Percentiles rank a stretch among this genome's conserved stretches.
Conservation (phyloP, 2,329 filamentous ascomycete genomes). For the Alternaria sp. region DNA sequence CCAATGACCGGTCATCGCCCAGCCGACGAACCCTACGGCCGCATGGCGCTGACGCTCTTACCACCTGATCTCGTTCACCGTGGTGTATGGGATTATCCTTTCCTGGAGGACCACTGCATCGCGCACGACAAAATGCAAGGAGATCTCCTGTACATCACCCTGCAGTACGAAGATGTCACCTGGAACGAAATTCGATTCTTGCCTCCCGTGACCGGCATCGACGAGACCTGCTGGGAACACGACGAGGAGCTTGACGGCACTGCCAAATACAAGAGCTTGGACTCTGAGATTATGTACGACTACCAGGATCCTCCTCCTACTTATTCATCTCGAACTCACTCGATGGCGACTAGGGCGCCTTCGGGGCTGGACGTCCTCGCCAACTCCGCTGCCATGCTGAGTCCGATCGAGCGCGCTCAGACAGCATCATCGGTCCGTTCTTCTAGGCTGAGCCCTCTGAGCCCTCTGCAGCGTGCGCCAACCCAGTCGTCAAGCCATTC, state of each 20-base stretch:
- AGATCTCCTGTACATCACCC: slow-evolving; percentile 49
- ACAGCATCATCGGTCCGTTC: slow-evolving; percentile 24
- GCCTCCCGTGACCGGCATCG: slow-evolving; percentile 37
- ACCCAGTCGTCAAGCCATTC: slow-evolving; percentile 27
- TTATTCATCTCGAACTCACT: slow-evolving; percentile 51
- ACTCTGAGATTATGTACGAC: slow-evolving; percentile 52
- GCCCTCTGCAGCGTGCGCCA: slow-evolving; percentile 17
- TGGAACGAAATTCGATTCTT: slow-evolving; percentile 50
- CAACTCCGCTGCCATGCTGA: slow-evolving; percentile 45
- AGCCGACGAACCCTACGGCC: slow-evolving; percentile 46
- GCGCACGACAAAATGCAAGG: slow-evolving; percentile 52
- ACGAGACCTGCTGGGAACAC: slow-evolving; percentile 48
- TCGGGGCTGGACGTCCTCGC: slow-evolving; percentile 48
- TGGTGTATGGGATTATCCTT: slow-evolving; percentile 49
- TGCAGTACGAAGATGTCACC: slow-evolving; percentile 49
- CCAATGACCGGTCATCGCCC: slow-evolving; percentile 49
- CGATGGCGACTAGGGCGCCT: slow-evolving; percentile 45
- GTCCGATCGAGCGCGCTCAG: slow-evolving; percentile 40
- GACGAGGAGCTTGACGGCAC: slow-evolving; percentile 49
- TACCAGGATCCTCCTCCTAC: slow-evolving; percentile 52
- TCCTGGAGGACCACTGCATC: slow-evolving; percentile 51
- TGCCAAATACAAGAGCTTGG: slow-evolving; percentile 45
- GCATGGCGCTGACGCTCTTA: slow-evolving; percentile 47
- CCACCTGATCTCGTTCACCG: slow-evolving; percentile 41
- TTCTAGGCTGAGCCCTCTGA: slow-evolving; percentile 15